These are phyloP conservation scores for Fonsecaea multimorphosa DNA, from an alignment of 2,329 filamentous ascomycete genomes.

Conservation along the genomic window DNA sequence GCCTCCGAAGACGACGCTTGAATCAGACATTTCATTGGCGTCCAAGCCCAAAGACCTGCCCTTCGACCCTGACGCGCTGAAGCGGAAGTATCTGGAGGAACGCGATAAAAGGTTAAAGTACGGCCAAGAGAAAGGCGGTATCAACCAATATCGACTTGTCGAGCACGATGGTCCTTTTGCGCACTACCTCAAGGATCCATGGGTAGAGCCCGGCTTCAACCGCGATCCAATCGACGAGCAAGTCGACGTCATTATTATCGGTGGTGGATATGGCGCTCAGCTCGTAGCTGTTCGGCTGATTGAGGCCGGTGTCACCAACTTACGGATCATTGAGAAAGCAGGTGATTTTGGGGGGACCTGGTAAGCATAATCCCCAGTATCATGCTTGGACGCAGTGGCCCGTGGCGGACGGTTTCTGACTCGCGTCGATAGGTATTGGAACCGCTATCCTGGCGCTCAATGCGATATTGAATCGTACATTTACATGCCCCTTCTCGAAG, in stretches of 20 bases:
- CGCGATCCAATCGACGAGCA: slow-evolving; percentile 26
- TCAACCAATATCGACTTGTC: slow-evolving; percentile 24
- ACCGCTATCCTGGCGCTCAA: slow-evolving; percentile 38
- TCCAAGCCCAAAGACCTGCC: slow-evolving; percentile 20
- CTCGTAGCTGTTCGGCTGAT: slow-evolving; percentile 25
- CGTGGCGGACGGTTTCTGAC: background rate
- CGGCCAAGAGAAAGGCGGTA: slow-evolving; percentile 21
- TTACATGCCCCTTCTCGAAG: slow-evolving; percentile 36
- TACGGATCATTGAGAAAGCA: slow-evolving; percentile 20
- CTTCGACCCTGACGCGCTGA: slow-evolving; percentile 29
- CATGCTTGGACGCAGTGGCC: background rate
- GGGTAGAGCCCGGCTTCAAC: slow-evolving; percentile 29
- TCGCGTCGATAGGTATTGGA: slow-evolving; percentile 33
- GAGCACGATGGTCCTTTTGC: slow-evolving; percentile 25
- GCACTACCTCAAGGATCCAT: slow-evolving; percentile 26
- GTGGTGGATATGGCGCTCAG: slow-evolving; percentile 21
- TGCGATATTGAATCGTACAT: slow-evolving; percentile 32
- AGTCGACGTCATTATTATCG: slow-evolving; percentile 22
- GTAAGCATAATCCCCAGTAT: slow-evolving; percentile 11
- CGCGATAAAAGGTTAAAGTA: slow-evolving; percentile 25
- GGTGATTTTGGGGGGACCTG: slow-evolving; percentile 36
- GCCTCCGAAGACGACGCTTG: slow-evolving; percentile 22
- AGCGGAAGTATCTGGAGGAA: slow-evolving; percentile 29
- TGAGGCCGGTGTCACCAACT: slow-evolving; percentile 22
- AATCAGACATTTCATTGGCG: slow-evolving; percentile 20